Evolutionary conservation across 345 rosid genomes (phyloP).

Genomic region (Abelmoschus esculentus): DNA sequence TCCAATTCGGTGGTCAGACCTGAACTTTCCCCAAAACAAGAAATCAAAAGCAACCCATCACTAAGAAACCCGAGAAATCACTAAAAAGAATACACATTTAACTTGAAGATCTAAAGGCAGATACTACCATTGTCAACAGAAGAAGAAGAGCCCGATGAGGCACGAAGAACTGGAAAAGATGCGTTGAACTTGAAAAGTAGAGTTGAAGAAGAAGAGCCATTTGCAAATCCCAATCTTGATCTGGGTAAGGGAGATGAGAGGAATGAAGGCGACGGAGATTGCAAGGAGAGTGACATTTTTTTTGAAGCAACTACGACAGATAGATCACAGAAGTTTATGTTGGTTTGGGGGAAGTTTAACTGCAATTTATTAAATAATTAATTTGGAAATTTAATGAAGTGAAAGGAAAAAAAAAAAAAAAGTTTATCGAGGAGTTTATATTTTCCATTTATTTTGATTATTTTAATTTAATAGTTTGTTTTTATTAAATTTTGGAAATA

Average conservation of each 20-base stretch:
- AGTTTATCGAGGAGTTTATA: too few relatives aligned
- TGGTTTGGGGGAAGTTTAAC: neutral
- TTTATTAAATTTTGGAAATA: too few relatives aligned
- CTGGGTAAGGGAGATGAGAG: constrained; percentile 32
- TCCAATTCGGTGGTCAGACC: constrained; percentile 63
- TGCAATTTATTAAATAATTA: neutral
- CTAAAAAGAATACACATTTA: neutral
- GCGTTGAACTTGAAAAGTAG: constrained; percentile 33
- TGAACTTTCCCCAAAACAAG: constrained; percentile 3
- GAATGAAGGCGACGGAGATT: constrained; percentile 62
- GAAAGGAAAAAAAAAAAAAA: too few relatives aligned
- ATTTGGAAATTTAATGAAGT: too few relatives aligned
- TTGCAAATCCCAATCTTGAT: constrained; percentile 25
- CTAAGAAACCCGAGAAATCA: neutral
- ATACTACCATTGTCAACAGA: constrained; percentile 45
- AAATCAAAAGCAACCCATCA: neutral
- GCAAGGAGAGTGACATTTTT: constrained; percentile 70
- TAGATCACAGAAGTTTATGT: neutral
- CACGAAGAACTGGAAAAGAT: constrained; percentile 44
- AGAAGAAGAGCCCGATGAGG: constrained; percentile 45
- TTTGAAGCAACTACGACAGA: neutral
- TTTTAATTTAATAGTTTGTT: too few relatives aligned
- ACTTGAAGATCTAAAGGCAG: neutral
- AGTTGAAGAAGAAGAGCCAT: constrained; percentile 27
- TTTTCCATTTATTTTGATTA: too few relatives aligned